Evolutionary conservation across 306 rosid species (phyloP), one percentile per base, ranked within the genome.

Genomic region (Macrotyloma uniflorum): DNA sequence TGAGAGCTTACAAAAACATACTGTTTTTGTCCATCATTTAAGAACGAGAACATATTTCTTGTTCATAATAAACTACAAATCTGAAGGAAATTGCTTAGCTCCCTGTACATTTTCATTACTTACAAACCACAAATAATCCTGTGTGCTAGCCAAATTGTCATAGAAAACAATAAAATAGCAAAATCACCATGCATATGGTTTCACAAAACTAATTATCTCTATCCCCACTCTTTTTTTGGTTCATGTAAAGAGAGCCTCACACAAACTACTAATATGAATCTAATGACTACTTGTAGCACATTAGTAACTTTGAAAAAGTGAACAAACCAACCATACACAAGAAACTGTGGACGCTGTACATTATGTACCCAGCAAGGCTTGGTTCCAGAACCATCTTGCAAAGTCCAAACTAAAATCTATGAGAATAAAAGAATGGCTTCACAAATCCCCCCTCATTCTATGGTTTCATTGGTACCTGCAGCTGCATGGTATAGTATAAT

Each of bases 31-130:
- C 42, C 72, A 64, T 35, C 72, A 64, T 35, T 11, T 40, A 73
- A 54, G 22, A 65, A 73, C 36, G 6, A 22, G 23, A 73, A 80
- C 16, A 68, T 63, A 22, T 70, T 74, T 74, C 73, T 58, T 35
- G 46, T 62, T 78, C 80, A 75, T 28, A 28, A 47, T 20, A 79
- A 75, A 71, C 80, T 42, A 67, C 59, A 85, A 67, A 16, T 40
- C 20, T 24, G 53, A 79, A 49, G 47, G 13, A 63, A 54, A 14
- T 54, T 62, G 59, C 64, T 74, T 74, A 63, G 84, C 68, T 82
- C 80, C 79, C 83, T 88, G 66, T 71, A 81, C 82, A 79, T n/a
- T 68, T 66, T 66, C 64, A 13, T 65, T 49, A 55, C 74, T 83
- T 75, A 73, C 87, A 75, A 72, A 42, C 63, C 65, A 66, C 49